Evolutionary conservation across 2,329 filamentous ascomycete genomes (phyloP).

Genomic region (Aspergillus melleus): DNA sequence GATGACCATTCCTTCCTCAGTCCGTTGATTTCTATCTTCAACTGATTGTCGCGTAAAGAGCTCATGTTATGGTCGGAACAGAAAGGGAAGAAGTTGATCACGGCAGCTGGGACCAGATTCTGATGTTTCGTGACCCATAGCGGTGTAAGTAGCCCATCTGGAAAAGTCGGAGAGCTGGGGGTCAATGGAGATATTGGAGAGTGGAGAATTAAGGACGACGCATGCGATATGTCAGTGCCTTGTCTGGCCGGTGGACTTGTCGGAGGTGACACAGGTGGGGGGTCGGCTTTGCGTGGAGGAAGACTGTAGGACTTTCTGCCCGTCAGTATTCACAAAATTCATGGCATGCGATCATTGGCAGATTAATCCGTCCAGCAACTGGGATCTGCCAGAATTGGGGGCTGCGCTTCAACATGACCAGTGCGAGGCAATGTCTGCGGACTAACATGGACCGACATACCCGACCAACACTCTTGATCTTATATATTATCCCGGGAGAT

Average conservation of each 20-base stretch:
- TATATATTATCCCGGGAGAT: conserved; percentile 59
- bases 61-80: conserved; percentile 70
- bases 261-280: conserved; percentile 53
- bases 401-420: not conserved
- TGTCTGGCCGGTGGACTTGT: conserved; percentile 53
- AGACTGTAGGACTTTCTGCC: conserved; percentile 51
- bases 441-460: conserved; percentile 55
- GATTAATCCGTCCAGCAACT: too few species aligned
- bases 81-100: conserved; percentile 78
- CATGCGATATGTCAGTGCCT: conserved; percentile 43
- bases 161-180: conserved; percentile 78
- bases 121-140: conserved; percentile 90
- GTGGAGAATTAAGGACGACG: conserved; percentile 64
- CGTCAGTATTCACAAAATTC: conserved; percentile 16
- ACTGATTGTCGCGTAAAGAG: conserved; percentile 78
- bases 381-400: too few species aligned
- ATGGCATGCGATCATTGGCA: not conserved
- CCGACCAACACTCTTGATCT: conserved; percentile 73
- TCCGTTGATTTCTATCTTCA: conserved; percentile 82
- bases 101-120: conserved; percentile 74
- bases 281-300: conserved; percentile 63
- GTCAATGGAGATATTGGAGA: conserved; percentile 90
- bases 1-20: conserved; percentile 65
- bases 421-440: not conserved
- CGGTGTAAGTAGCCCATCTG: conserved; percentile 81